A percentile compares a stretch with the other conserved stretches of the same genome.
phyloP scores from a whole-genome alignment of 2,329 filamentous ascomycete species.

The Aspergillus aculeatus region DNA sequence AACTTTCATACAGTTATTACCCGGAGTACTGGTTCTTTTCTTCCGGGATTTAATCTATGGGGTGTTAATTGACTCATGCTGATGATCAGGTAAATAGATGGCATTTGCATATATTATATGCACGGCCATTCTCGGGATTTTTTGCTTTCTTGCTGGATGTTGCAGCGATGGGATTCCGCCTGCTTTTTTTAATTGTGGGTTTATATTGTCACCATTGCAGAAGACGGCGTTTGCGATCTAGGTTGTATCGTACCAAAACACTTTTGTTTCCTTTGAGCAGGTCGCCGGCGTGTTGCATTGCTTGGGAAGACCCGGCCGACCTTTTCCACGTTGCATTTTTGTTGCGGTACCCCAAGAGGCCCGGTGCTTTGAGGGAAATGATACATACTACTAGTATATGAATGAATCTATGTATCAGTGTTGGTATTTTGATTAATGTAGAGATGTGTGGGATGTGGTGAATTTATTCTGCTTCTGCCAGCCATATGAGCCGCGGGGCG shows the following conservation, averaged over 20 bases:
- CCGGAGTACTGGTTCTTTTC: slow-evolving; percentile 28
- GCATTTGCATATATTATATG: slow-evolving; percentile 2
- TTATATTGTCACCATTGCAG: slow-evolving; percentile 19
- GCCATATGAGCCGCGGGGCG: no score
- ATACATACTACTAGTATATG: not conserved
- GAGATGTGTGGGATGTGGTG: no score
- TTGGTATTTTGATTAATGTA: no score
- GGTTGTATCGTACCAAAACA: slow-evolving; percentile 10
- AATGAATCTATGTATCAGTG: not conserved
- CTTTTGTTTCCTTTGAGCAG: slow-evolving; percentile 1
- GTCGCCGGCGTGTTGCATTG: not conserved
- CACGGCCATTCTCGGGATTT: slow-evolving; percentile 9
- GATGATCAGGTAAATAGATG: slow-evolving; percentile 3
- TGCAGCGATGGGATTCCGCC: slow-evolving; percentile 14
- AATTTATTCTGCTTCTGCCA: no score
- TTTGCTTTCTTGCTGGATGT: slow-evolving; percentile 6
- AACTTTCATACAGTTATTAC: slow-evolving; percentile 23
- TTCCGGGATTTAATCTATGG: slow-evolving; percentile 9
- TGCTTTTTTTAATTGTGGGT: slow-evolving; percentile 1
- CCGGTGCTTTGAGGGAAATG: slow-evolving; percentile 1
- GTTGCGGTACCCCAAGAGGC: not conserved
- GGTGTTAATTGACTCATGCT: slow-evolving; percentile 9
- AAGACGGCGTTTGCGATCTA: slow-evolving; percentile 25
- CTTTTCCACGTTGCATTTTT: not conserved
- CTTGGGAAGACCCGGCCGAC: not conserved